Evolutionary conservation across 352 stramenopile genomes (phyloP), one percentile per base, ranked within the genome.

Genomic region (Sclerospora graminicola): DNA sequence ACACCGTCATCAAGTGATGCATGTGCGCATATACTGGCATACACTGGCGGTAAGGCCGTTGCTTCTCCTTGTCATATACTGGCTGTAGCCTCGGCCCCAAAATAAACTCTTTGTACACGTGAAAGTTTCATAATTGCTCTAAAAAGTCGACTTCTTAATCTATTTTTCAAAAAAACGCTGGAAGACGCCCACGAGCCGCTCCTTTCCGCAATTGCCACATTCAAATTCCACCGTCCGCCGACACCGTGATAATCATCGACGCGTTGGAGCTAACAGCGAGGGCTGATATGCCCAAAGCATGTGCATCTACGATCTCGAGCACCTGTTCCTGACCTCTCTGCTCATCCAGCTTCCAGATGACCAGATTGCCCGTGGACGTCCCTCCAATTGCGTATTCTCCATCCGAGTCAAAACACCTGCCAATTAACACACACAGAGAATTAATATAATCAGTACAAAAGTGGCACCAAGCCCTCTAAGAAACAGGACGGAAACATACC

Each of bases 341-440:
- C 24, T 87, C 76, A 50, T 86, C 72, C 4, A 92, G 62, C 41
- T 87, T 87, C 80, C 80, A 92, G 51, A 89, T 81, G 27, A 89
- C 50, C 10, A 89, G 41, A 39, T 84, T 84, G 45, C 80, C 80
- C 1, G 69, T 85, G 7, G 76, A 73, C 8, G 75, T 84, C 2
- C 80, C 80, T 21, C 71, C 80, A 4, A 89, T 63, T 3, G 78
- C 80, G 33, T 79, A 89, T 45, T 85, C 73, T 27, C 73, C 69
- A 29, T 92, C 80, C 43, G 73, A 89, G 16, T 83, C 78, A 28
- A 92, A 75, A 43, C 75, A 89, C 27, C 77, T 87, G n/a, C n/a
- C n/a, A n/a, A n/a, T n/a, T n/a, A n/a, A n/a, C n/a, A n/a, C n/a
- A n/a, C n/a, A n/a, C n/a, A n/a, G n/a, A n/a, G n/a, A n/a, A n/a